Conservation (phyloP, 805 yeast species). For the Yamadazyma endophytica region DNA sequence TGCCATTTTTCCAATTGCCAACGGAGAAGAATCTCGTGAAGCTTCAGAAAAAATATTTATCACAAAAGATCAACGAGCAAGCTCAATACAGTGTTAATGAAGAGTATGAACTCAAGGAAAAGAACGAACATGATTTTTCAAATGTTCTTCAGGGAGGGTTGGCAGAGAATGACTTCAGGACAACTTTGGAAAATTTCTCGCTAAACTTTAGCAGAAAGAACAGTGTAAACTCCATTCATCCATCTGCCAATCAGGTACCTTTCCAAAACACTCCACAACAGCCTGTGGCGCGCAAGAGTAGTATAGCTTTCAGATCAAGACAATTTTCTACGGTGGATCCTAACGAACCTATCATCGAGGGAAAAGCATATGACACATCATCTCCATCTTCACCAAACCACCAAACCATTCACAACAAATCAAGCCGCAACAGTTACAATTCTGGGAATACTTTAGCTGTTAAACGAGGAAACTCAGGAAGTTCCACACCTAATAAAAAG, state of each 20-base stretch:
- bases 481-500: conserved; percentile 10
- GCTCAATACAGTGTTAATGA: neutral
- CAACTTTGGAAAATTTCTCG: conserved; percentile 26
- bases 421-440: conserved; percentile 10
- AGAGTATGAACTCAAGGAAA: conserved; percentile 1
- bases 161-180: conserved; percentile 24
- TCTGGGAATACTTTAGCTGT: conserved; percentile 10
- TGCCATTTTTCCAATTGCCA: conserved; percentile 48
- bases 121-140: conserved; percentile 31
- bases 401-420: neutral
- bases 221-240: conserved; percentile 1
- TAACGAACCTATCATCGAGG: conserved; percentile 15
- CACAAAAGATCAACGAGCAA: conserved; percentile 8
- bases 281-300: conserved; percentile 6
- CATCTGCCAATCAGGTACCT: no score
- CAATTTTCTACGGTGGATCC: conserved; percentile 17
- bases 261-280: no score
- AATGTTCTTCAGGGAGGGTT: conserved; percentile 28
- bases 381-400: conserved; percentile 5
- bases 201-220: conserved; percentile 16
- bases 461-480: conserved; percentile 8
- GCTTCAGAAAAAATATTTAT: conserved; percentile 16
- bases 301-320: conserved; percentile 12
- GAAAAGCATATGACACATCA: conserved; percentile 9
- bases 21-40: conserved; percentile 25